phyloP scores from a whole-genome alignment of 257 asterid species.

The Petunia axillaris region DNA sequence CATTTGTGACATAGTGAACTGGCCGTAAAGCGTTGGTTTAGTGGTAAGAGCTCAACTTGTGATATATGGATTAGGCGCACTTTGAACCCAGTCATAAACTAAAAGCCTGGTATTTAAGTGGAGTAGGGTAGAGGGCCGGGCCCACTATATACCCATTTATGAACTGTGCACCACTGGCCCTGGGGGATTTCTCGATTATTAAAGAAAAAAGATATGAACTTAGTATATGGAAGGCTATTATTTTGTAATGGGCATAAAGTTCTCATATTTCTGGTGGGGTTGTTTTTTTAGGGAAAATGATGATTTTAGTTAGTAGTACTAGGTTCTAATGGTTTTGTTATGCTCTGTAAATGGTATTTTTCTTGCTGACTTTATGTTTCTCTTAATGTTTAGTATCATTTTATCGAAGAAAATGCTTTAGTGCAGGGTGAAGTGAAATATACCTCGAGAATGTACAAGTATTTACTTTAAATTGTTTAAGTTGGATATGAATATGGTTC shows the following conservation, averaged over 20 bases:
- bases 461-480: background rate
- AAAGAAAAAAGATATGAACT: too few species aligned
- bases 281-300: slow-evolving; percentile 10
- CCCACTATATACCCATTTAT: too few species aligned
- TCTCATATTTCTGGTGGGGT: background rate
- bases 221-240: background rate
- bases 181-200: too few species aligned
- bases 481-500: background rate
- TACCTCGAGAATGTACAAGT: background rate
- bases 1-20: background rate
- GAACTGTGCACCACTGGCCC: too few species aligned
- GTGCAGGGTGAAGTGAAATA: background rate
- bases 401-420: background rate
- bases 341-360: background rate
- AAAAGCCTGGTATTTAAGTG: too few species aligned
- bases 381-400: background rate
- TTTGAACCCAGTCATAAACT: too few species aligned
- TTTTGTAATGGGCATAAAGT: background rate
- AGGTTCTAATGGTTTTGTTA: background rate
- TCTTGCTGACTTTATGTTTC: background rate
- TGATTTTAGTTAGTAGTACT: background rate
- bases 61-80: too few species aligned
- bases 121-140: too few species aligned
- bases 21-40: too few species aligned
- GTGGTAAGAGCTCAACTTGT: too few species aligned